phyloP scores from a whole-genome alignment of 805 yeast genomes.

The Grigorovia yakushimaensis region DNA sequence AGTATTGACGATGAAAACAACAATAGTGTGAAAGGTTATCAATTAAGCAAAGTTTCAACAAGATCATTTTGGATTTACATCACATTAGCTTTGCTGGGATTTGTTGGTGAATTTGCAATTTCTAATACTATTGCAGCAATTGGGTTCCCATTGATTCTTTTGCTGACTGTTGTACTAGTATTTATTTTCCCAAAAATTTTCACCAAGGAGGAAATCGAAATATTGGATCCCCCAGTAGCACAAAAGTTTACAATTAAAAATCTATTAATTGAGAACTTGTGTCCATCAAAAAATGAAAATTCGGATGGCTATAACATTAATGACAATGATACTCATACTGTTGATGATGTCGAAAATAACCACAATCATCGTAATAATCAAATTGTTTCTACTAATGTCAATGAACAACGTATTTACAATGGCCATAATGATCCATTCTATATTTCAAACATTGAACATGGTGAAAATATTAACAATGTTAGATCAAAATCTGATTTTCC shows the following conservation, averaged over 20 bases:
- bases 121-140: conserved; percentile 85
- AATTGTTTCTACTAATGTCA: not conserved
- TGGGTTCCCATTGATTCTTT: conserved; percentile 82
- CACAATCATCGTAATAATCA: not conserved
- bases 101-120: conserved; percentile 73
- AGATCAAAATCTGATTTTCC: not conserved
- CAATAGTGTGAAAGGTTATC: not conserved
- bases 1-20: not conserved
- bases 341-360: not conserved
- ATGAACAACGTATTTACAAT: too few relatives aligned
- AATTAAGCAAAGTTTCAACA: conserved; percentile 24
- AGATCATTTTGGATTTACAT: conserved; percentile 44
- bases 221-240: conserved; percentile 60
- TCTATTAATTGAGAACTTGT: conserved; percentile 21
- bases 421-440: not conserved
- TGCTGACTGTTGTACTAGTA: conserved; percentile 54
- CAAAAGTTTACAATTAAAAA: conserved; percentile 46
- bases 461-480: not conserved
- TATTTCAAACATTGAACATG: not conserved
- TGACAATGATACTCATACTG: not conserved
- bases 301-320: not conserved
- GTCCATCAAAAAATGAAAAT: not conserved
- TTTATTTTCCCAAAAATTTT: conserved; percentile 55
- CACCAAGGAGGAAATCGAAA: conserved; percentile 45
- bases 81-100: conserved; percentile 51